Evolutionary conservation across 2,329 filamentous ascomycete genomes (phyloP).

Genomic region (Fusarium multiceps): DNA sequence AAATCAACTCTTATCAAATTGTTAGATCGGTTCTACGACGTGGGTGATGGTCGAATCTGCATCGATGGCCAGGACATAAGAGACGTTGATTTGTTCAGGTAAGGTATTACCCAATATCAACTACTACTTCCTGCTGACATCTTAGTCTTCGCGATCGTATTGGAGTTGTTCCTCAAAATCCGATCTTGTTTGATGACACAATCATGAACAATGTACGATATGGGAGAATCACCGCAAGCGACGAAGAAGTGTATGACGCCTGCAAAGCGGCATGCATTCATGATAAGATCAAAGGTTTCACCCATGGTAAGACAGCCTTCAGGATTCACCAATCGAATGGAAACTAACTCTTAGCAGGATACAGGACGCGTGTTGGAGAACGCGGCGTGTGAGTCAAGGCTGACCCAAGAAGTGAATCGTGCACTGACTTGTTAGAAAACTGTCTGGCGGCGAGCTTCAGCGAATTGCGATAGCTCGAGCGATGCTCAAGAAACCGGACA

Average conservation of each 20-base stretch:
- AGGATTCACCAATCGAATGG: background rate
- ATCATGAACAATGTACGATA: conserved; percentile 71
- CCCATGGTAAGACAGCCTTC: conserved; percentile 55
- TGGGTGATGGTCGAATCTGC: conserved; percentile 62
- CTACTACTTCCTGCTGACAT: conserved; percentile 34
- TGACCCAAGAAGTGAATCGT: background rate
- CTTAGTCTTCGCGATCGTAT: conserved; percentile 63
- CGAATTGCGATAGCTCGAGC: conserved; percentile 76
- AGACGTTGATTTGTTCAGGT: conserved; percentile 63
- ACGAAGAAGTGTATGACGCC: conserved; percentile 66
- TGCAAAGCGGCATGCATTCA: conserved; percentile 68
- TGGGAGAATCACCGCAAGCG: conserved; percentile 63
- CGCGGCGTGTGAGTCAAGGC: conserved; percentile 57
- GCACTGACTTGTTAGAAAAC: conserved; percentile 57
- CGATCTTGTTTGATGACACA: conserved; percentile 67
- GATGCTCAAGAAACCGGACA: conserved; percentile 77
- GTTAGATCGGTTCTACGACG: conserved; percentile 70
- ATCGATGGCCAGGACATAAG: conserved; percentile 69
- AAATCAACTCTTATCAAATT: conserved; percentile 69
- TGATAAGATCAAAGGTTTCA: conserved; percentile 67
- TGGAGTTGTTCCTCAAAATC: conserved; percentile 67
- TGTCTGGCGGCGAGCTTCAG: conserved; percentile 75
- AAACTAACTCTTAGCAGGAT: conserved; percentile 50
- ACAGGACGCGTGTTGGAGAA: conserved; percentile 63
- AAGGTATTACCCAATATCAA: background rate